A percentile compares a stretch with the other conserved stretches of the same genome.
These are phyloP conservation scores for Candida anutae DNA, from an alignment of 1,139 yeast species.

Conservation along the genomic window DNA sequence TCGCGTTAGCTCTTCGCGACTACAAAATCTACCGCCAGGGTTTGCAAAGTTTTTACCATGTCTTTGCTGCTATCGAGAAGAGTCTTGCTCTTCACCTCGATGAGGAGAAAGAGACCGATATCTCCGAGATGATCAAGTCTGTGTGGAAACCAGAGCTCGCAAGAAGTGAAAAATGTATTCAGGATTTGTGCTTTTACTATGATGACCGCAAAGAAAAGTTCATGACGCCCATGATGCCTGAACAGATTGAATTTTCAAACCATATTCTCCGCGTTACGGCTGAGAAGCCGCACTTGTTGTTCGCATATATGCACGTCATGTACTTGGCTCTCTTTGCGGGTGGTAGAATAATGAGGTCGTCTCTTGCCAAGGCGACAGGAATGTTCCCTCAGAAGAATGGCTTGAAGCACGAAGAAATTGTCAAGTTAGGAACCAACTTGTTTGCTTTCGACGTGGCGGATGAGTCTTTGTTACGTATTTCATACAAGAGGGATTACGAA, in stretches of 20 bases:
- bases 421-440: slow-evolving; percentile 58
- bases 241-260: slow-evolving; percentile 53
- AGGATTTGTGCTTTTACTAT: slow-evolving; percentile 64
- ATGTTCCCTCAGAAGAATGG: slow-evolving; percentile 70
- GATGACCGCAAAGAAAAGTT: slow-evolving; percentile 49
- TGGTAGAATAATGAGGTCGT: slow-evolving; percentile 66
- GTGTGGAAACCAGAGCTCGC: slow-evolving; percentile 71
- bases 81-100: slow-evolving; percentile 42
- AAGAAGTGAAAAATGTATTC: slow-evolving; percentile 48
- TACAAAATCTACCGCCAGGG: slow-evolving; percentile 76
- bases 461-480: slow-evolving; percentile 54
- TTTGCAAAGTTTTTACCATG: slow-evolving; percentile 68
- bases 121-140: slow-evolving; percentile 34
- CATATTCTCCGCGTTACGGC: slow-evolving; percentile 49
- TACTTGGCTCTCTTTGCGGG: slow-evolving; percentile 86
- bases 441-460: slow-evolving; percentile 67
- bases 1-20: slow-evolving; percentile 71
- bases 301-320: slow-evolving; percentile 85
- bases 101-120: slow-evolving; percentile 34
- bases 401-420: slow-evolving; percentile 52
- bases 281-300: slow-evolving; percentile 60
- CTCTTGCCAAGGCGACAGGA: slow-evolving; percentile 59
- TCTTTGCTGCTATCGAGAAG: slow-evolving; percentile 62
- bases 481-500: slow-evolving; percentile 72
- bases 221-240: slow-evolving; percentile 46